Evolutionary conservation across 108 stramenopile species (phyloP).

Genomic region (Cyclotella choctawhatcheeana): DNA sequence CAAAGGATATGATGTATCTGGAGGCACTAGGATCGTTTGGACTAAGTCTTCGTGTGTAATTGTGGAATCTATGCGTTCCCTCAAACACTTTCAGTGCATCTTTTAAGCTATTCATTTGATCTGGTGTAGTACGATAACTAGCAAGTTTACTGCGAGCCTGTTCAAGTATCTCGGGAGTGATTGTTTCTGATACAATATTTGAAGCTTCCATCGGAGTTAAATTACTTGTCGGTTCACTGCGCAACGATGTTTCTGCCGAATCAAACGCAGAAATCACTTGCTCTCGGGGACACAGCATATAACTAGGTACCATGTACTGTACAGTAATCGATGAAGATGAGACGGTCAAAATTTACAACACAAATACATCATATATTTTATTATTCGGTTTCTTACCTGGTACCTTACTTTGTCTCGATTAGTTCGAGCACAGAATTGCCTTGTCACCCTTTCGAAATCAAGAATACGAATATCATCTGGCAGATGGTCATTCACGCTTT

Average conservation of each 20-base stretch:
- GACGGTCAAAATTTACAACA: background rate
- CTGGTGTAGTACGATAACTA: constrained; percentile 61
- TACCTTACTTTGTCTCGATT: constrained; percentile 91
- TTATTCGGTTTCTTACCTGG: constrained; percentile 40
- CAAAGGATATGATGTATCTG: constrained; percentile 84
- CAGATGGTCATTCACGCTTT: constrained; percentile 75
- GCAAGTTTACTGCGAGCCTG: constrained; percentile 42
- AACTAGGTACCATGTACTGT: constrained; percentile 95
- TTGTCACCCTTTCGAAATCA: constrained; percentile 81
- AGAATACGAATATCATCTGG: constrained; percentile 89
- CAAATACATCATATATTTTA: background rate
- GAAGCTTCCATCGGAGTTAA: constrained; percentile 40
- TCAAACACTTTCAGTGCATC: constrained; percentile 69
- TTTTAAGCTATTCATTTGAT: constrained; percentile 61
- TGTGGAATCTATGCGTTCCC: constrained; percentile 92
- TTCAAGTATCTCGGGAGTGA: constrained; percentile 52
- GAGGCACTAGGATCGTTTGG: constrained; percentile 64
- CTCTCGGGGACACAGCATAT: constrained; percentile 60
- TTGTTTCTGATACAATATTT: constrained; percentile 31
- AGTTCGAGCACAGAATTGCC: constrained; percentile 90
- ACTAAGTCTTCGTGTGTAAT: constrained; percentile 86
- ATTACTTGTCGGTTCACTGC: constrained; percentile 28
- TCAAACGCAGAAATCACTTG: constrained; percentile 45
- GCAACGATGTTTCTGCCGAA: constrained; percentile 18
- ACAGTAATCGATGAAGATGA: no score